phyloP scores from a whole-genome alignment of 139 green algal genomes.

The Chlorella sorokiniana region DNA sequence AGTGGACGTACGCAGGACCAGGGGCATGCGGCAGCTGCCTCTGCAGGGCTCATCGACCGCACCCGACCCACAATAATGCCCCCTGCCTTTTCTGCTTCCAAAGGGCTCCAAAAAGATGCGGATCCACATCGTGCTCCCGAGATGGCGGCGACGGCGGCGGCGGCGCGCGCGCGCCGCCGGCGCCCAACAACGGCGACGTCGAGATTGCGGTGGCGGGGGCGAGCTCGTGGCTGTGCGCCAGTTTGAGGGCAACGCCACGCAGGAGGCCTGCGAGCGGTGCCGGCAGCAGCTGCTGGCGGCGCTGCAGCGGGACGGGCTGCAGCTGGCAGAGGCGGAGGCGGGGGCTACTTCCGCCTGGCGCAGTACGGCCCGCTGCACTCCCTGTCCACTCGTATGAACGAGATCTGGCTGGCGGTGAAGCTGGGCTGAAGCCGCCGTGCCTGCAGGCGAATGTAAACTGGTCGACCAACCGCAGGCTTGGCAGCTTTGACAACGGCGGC shows the following conservation, averaged over 20 bases:
- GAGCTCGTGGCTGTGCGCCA: constrained; percentile 62
- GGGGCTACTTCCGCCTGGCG: constrained; percentile 55
- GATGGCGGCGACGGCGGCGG: background rate
- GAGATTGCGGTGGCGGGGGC: constrained; percentile 52
- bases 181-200: constrained; percentile 32
- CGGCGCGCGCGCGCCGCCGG: background rate
- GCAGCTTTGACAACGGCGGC: too few relatives aligned
- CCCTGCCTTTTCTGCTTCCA: background rate
- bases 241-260: constrained; percentile 71
- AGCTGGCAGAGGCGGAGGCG: constrained; percentile 47
- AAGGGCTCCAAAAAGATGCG: constrained; percentile 38
- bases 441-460: too few relatives aligned
- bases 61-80: background rate
- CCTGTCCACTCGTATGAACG: constrained; percentile 60
- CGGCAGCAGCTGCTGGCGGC: constrained; percentile 44
- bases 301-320: constrained; percentile 53
- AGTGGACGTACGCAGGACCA: background rate
- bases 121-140: constrained; percentile 13
- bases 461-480: too few relatives aligned
- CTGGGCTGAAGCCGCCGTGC: constrained; percentile 10
- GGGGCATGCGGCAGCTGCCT: background rate
- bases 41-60: background rate
- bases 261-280: constrained; percentile 41
- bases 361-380: constrained; percentile 70
- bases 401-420: constrained; percentile 63